These are phyloP conservation scores for Massariosphaeria phaeospora DNA, from an alignment of 495 filamentous ascomycete species.

Conservation along the genomic window DNA sequence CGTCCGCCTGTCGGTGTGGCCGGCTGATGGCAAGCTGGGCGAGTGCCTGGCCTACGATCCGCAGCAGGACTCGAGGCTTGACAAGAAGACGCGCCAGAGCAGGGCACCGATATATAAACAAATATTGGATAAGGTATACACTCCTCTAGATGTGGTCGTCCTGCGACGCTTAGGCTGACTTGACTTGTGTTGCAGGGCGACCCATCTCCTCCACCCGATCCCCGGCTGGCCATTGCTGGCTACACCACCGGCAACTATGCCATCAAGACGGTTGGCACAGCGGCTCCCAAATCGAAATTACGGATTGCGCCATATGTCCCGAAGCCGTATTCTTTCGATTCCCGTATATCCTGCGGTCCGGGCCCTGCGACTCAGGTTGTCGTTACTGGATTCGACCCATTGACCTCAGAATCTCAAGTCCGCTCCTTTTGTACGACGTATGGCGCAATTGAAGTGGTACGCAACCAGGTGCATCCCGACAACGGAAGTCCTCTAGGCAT, in stretches of 20 bases:
- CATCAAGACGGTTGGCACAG: slow-evolving; percentile 46
- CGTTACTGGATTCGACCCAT: slow-evolving; percentile 86
- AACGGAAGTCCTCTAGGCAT: slow-evolving; percentile 91
- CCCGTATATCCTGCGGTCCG: slow-evolving; percentile 74
- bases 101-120: slow-evolving; percentile 4
- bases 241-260: slow-evolving; percentile 45
- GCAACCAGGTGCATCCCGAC: slow-evolving; percentile 85
- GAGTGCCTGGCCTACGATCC: slow-evolving; percentile 71
- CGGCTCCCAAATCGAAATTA: slow-evolving; percentile 57
- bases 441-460: slow-evolving; percentile 82
- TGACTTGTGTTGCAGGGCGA: slow-evolving; percentile 53
- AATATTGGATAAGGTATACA: slow-evolving; percentile 54
- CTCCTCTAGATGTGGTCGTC: slow-evolving; percentile 31
- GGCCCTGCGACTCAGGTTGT: slow-evolving; percentile 86
- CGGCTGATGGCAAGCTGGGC: slow-evolving; percentile 60
- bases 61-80: slow-evolving; percentile 66
- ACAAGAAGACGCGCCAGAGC: slow-evolving; percentile 49
- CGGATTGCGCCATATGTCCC: slow-evolving; percentile 73
- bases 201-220: slow-evolving; percentile 65
- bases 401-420: slow-evolving; percentile 73
- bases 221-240: slow-evolving; percentile 62
- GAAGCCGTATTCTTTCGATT: slow-evolving; percentile 71
- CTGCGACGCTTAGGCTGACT: slow-evolving; percentile 33
- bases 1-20: slow-evolving; percentile 56
- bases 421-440: slow-evolving; percentile 76